Evolutionary conservation across 176 grass and related monocot species (phyloP).

Genomic region (Aegilops sharonensis): DNA sequence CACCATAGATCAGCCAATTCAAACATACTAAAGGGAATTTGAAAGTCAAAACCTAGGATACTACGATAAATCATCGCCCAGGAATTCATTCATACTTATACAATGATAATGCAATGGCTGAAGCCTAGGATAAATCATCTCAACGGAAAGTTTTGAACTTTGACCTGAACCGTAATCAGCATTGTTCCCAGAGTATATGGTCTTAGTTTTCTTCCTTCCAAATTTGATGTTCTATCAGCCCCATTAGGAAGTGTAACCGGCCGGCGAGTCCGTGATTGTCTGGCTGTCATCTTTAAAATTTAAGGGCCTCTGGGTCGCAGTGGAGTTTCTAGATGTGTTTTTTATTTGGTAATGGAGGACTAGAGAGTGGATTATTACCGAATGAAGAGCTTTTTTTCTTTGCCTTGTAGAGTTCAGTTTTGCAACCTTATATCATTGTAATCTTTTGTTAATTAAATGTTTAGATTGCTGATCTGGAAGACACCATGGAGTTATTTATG

Average conservation of each 20-base stretch:
- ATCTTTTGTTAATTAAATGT: neutral
- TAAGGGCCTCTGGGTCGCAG: neutral
- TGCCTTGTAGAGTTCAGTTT: neutral
- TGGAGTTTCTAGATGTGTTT: neutral
- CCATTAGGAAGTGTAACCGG: neutral
- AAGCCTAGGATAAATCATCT: neutral
- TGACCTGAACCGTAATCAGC: neutral
- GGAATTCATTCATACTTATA: neutral
- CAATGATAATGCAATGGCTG: neutral
- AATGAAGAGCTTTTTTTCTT: neutral
- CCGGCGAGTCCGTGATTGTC: neutral
- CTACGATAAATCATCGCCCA: too few relatives aligned
- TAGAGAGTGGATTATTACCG: neutral
- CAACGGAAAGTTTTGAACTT: neutral
- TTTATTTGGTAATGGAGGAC: neutral
- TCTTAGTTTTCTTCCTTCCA: neutral
- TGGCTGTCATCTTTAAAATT: neutral
- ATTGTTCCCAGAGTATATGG: neutral
- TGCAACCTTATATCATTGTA: neutral
- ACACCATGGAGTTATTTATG: constrained; percentile 87
- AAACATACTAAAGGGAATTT: too few relatives aligned
- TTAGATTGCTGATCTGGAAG: constrained; percentile 77
- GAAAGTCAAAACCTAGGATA: too few relatives aligned
- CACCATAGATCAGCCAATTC: too few relatives aligned
- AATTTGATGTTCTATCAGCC: neutral